Evolutionary conservation across 768 basidiomycete species (phyloP).

Genomic region (Suillus hirtellus): DNA sequence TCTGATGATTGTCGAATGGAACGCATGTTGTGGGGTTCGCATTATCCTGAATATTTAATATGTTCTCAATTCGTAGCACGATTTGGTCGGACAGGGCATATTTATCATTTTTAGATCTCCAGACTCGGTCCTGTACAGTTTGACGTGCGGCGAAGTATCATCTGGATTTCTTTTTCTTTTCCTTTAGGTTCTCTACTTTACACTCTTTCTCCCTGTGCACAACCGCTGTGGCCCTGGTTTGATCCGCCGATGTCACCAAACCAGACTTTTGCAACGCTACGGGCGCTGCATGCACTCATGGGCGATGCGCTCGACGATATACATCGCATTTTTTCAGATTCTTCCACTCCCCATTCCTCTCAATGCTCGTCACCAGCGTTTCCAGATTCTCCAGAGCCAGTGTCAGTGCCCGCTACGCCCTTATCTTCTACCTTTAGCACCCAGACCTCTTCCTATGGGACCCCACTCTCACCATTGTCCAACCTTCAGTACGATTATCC

Average conservation of each 20-base stretch:
- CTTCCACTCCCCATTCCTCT: constrained; percentile 19
- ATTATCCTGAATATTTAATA: constrained; percentile 2
- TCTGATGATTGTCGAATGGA: constrained; percentile 3
- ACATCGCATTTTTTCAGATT: constrained; percentile 52
- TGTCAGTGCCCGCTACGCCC: constrained; percentile 29
- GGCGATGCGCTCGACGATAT: constrained; percentile 71
- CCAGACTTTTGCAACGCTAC: constrained; percentile 63
- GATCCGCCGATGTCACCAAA: constrained; percentile 30
- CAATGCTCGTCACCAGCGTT: constrained; percentile 21
- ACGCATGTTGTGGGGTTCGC: not conserved
- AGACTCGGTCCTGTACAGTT: not conserved
- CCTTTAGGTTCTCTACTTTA: not conserved
- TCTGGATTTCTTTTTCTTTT: not conserved
- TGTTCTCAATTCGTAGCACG: not conserved
- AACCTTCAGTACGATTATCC: constrained; percentile 48
- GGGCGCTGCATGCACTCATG: constrained; percentile 64
- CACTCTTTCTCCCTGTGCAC: not conserved
- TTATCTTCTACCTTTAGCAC: constrained; percentile 31
- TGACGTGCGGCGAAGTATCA: not conserved
- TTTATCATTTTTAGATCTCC: not conserved
- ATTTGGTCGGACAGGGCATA: not conserved
- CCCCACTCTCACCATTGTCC: constrained; percentile 3
- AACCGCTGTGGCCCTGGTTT: not conserved
- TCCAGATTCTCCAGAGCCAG: constrained; percentile 31
- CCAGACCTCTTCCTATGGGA: constrained; percentile 8